Evolutionary conservation across 192 early-diverging fungal species (phyloP).

Genomic region (Backusella sp.): DNA sequence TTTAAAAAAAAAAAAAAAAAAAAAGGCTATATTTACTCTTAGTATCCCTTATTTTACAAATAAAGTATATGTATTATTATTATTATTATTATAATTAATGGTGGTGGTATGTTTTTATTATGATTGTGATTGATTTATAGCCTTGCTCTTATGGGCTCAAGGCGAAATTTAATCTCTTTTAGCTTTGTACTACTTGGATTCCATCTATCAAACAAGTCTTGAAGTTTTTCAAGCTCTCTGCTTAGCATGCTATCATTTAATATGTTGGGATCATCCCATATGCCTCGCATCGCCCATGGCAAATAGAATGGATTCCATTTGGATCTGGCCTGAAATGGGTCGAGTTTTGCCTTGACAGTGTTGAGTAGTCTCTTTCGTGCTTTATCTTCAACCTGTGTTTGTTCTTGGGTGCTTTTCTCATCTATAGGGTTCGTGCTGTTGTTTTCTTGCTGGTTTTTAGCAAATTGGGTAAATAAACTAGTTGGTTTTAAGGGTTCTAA

Average conservation of each 20-base stretch:
- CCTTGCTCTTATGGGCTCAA: slow-evolving; percentile 79
- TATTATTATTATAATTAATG: neutral
- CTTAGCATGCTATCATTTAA: slow-evolving; percentile 46
- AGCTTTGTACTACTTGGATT: slow-evolving; percentile 64
- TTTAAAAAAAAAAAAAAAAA: neutral
- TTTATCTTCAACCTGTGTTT: neutral
- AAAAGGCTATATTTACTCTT: neutral
- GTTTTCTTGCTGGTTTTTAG: slow-evolving; percentile 2
- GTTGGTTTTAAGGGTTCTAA: neutral
- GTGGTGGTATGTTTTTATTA: neutral
- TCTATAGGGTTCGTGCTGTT: no score
- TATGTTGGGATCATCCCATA: slow-evolving; percentile 73
- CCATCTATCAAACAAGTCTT: slow-evolving; percentile 78
- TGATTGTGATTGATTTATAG: slow-evolving; percentile 31
- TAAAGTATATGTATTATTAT: neutral
- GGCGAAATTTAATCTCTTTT: slow-evolving; percentile 87
- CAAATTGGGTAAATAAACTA: neutral
- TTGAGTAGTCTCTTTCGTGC: neutral
- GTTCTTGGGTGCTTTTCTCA: no score
- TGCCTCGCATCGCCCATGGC: slow-evolving; percentile 89
- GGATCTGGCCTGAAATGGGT: slow-evolving; percentile 64
- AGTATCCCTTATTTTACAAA: neutral
- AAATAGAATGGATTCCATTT: slow-evolving; percentile 87
- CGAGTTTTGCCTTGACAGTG: slow-evolving; percentile 27
- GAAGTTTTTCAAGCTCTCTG: slow-evolving; percentile 66